Evolutionary conservation across 257 asterid genomes (phyloP), one percentile per base, ranked within the genome.

Genomic region (Sherardia arvensis): DNA sequence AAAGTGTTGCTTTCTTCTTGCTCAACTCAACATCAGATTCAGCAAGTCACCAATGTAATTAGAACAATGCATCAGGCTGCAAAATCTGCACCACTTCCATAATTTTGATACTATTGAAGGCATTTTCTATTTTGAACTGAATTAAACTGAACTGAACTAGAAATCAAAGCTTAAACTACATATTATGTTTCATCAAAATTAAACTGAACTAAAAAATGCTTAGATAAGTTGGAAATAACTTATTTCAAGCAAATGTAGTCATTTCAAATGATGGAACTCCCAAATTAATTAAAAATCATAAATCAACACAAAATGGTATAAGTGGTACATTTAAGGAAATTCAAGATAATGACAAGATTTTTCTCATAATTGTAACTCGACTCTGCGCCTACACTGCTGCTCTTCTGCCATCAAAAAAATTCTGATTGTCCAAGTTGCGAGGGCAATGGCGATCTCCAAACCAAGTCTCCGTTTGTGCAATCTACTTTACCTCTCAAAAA

Each of bases 1-100:
- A 85, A 74, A 75, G 96, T 90, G 59, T 73, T 90, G 56, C 90
- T 90, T 1, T 74, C 87, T 29, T 73, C 93, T 53, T 90, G 95
- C 60, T 87, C 86, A 14, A 75, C 70, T 57, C 91, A 90, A 26
- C 80, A 84, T 23, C 85, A 90, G 79, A 73, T 90, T 69, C 83
- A 87, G 76, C 96, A 90, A 69, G 81, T 90, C 23, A 84, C 95
- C 6, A 70, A 67, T 70, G 83, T 90, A 23, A 72, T 90, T 59
- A 82, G 93, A 81, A 80, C 87, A 32, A 75, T 90, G 80, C 97
- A 85, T 59, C 84, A 55, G 64, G 73, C 59, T 56, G 58, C 45
- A 48, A 62, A 47, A 23, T 53, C 74, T 21, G 36, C 60, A 47
- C 59, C 64, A 73, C 18, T 74, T 61, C 65, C 71, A 32, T 58